Conservation (phyloP, 768 basidiomycete genomes). For the Suillus plorans region DNA sequence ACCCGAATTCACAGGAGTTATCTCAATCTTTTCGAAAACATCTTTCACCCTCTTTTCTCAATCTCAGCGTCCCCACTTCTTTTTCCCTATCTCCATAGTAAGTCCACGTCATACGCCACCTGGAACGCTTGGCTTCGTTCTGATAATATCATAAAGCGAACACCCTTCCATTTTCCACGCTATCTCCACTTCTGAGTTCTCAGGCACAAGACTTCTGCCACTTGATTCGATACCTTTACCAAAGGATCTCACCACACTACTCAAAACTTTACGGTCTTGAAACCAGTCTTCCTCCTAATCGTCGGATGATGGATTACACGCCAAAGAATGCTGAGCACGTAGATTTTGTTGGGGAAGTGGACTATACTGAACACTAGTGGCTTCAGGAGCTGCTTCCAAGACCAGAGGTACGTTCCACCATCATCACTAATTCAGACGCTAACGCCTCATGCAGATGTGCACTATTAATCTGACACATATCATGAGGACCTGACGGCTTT, state of each 20-base stretch:
- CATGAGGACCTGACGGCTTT: too few species aligned
- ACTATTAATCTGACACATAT: too few species aligned
- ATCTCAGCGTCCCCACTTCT: slow-evolving; percentile 27
- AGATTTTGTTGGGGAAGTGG: slow-evolving; percentile 71
- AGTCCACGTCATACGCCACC: slow-evolving; percentile 1
- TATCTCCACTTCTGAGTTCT: slow-evolving; percentile 28
- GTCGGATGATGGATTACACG: slow-evolving; percentile 45
- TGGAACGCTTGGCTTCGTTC: background rate
- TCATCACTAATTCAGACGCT: slow-evolving; percentile 7
- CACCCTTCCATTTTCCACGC: slow-evolving; percentile 18
- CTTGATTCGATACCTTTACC: slow-evolving; percentile 30
- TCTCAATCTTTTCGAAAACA: slow-evolving; percentile 13
- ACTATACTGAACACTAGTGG: slow-evolving; percentile 70
- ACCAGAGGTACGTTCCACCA: slow-evolving; percentile 31
- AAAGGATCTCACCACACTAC: slow-evolving; percentile 27
- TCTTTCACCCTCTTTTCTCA: slow-evolving; percentile 16
- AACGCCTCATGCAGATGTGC: slow-evolving; percentile 28
- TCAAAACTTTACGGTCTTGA: slow-evolving; percentile 32
- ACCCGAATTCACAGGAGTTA: slow-evolving; percentile 19
- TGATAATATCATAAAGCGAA: slow-evolving; percentile 19
- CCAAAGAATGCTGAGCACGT: slow-evolving; percentile 70
- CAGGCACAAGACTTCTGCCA: slow-evolving; percentile 19
- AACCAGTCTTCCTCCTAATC: slow-evolving; percentile 26
- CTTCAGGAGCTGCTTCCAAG: slow-evolving; percentile 65
- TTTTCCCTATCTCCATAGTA: slow-evolving; percentile 24